phyloP scores from a whole-genome alignment of 2,329 filamentous ascomycete species.

The Didymella pomorum region DNA sequence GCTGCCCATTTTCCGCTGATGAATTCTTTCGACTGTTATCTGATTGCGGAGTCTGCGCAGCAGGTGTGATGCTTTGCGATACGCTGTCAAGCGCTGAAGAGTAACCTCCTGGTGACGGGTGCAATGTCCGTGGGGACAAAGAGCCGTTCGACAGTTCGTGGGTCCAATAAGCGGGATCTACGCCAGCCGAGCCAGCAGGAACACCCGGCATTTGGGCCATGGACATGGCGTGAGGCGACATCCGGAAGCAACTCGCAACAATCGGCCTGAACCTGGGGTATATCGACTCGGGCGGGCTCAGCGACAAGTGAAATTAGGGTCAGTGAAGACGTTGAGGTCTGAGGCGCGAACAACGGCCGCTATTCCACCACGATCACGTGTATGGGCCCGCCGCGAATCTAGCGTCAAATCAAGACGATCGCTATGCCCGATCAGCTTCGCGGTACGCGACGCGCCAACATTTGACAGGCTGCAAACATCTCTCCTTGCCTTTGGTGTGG shows the following conservation, averaged over 20 bases:
- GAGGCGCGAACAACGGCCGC: conserved; percentile 28
- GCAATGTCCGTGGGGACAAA: conserved; percentile 31
- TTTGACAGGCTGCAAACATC: conserved; percentile 30
- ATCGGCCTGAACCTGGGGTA: conserved; percentile 14
- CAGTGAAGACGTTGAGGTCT: conserved; percentile 31
- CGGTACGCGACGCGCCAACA: conserved; percentile 22
- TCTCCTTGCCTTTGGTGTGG: conserved; percentile 27
- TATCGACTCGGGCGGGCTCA: conserved; percentile 24
- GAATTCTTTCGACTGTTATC: conserved; percentile 32
- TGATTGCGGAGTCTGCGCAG: conserved; percentile 43
- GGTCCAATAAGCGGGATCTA: conserved; percentile 47
- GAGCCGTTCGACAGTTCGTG: conserved; percentile 32
- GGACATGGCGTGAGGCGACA: conserved; percentile 38
- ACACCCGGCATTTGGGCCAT: conserved; percentile 38
- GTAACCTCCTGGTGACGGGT: conserved; percentile 43
- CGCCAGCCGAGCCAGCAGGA: conserved; percentile 38
- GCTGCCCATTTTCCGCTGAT: conserved; percentile 23
- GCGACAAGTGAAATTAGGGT: conserved; percentile 34
- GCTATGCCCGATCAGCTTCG: conserved; percentile 24
- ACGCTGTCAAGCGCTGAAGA: conserved; percentile 43
- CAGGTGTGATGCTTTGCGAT: conserved; percentile 39
- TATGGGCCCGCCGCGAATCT: conserved; percentile 13
- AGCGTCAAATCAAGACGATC: conserved; percentile 20
- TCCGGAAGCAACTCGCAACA: conserved; percentile 16
- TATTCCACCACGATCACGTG: conserved; percentile 24